These are phyloP conservation scores for Sisymbrium irio DNA, from an alignment of 345 rosid species.

Conservation along the genomic window DNA sequence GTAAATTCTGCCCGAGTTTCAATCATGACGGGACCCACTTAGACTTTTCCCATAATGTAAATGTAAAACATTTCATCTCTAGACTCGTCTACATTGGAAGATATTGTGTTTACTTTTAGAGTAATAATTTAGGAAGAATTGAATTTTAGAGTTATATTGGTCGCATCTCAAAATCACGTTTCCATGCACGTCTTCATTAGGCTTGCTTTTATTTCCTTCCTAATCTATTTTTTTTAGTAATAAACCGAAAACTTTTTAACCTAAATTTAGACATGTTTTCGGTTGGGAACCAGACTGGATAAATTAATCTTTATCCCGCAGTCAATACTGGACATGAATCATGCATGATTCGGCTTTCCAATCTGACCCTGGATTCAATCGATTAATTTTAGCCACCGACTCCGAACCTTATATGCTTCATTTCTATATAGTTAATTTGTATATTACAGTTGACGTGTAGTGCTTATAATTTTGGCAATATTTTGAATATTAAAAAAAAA, in stretches of 20 bases:
- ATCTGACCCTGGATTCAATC: neutral
- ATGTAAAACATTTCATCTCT: neutral
- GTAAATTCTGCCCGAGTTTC: neutral
- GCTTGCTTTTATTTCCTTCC: neutral
- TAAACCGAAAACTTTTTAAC: neutral
- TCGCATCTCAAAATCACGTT: conserved; percentile 22
- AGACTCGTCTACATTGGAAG: neutral
- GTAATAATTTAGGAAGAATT: neutral
- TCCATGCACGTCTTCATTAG: conserved; percentile 19
- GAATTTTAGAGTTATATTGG: neutral
- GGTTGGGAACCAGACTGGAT: too few species aligned
- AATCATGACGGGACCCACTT: neutral
- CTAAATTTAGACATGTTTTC: neutral
- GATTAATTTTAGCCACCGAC: neutral
- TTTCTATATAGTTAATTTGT: neutral
- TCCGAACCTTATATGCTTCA: neutral
- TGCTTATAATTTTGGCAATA: neutral
- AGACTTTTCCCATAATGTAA: neutral
- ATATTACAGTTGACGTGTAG: neutral
- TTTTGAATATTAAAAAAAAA: neutral
- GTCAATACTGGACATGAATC: neutral
- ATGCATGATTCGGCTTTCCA: too few species aligned
- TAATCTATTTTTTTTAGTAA: neutral
- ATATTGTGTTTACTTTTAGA: neutral
- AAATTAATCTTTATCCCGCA: too few species aligned